Evolutionary conservation across 139 green algal genomes (phyloP), one percentile per base, ranked within the genome.

Genomic region (Nannochloris sp.): DNA sequence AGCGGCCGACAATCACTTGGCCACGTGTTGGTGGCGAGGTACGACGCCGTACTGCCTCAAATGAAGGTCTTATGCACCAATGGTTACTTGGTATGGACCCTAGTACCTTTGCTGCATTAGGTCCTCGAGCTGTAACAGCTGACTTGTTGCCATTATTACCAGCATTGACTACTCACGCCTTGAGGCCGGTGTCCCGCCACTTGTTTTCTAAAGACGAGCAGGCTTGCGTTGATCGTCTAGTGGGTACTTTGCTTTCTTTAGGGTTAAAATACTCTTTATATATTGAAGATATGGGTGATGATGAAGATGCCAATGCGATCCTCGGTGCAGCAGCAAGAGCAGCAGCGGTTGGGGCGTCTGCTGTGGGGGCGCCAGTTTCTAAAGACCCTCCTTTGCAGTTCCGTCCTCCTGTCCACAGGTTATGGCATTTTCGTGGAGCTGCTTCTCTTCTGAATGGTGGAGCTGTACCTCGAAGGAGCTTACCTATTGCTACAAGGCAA

Each of bases 401-500:
- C 51, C 35, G 42, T 10, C 78, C 78, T 14, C 39, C 71, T 2
- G 63, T 85, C 15, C 71, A 85, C 48, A 47, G 19, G 7, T 47
- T 81, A 1, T 66, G 44, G 33, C 8, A 4, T 24, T 85, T 76
- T 61, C 35, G 32, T 60, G 63, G 14, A 45, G 14, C n/a, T 33
- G 23, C 19, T 19, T 2, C 31, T 36, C 8, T 14, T 14, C 33
- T 39, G n/a, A n/a, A n/a, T n/a, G n/a, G n/a, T n/a, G n/a, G n/a
- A 29, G 32, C 39, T 24, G 25, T 45, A 24, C 47, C 5, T 30
- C 7, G 54, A 7, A 56, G 42, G 31, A 24, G 32, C 12, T 48
- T 90, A 71, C 80, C 87, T 2, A 27, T 81, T 31, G 80, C 83
- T 15, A 54, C 89, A 31, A 73, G 82, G n/a, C 88, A 95, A 73